Conservation (phyloP, 106 monocot species). For the Allium fistulosum region DNA sequence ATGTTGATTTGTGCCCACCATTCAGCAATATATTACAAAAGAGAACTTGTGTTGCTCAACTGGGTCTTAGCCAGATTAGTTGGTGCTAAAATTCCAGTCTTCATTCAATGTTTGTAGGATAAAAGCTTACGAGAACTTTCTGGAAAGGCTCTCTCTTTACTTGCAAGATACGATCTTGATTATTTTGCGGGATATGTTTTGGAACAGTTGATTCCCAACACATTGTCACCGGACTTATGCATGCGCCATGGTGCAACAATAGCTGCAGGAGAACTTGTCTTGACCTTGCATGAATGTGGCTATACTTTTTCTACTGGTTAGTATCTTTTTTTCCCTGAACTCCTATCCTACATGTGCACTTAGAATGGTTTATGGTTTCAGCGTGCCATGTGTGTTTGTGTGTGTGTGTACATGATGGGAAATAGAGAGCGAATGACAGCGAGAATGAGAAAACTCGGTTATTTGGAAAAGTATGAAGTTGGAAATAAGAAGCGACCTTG, state of each 20-base stretch:
- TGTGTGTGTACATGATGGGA: too few relatives aligned
- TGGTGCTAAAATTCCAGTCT: background rate
- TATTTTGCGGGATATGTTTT: conserved; percentile 71
- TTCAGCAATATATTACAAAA: background rate
- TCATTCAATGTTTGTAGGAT: conserved; percentile 36
- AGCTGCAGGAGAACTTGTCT: conserved; percentile 76
- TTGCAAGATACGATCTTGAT: conserved; percentile 74
- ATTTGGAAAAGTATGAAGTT: too few relatives aligned
- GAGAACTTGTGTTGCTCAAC: background rate
- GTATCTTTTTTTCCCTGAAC: conserved; percentile 8
- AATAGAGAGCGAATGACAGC: too few relatives aligned
- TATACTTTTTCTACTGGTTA: conserved; percentile 58
- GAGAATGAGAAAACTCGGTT: too few relatives aligned
- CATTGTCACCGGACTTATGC: conserved; percentile 82
- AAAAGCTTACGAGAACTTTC: conserved; percentile 79
- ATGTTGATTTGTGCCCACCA: background rate
- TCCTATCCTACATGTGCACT: background rate
- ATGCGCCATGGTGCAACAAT: conserved; percentile 98
- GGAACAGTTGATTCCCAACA: conserved; percentile 61
- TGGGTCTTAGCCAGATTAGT: background rate
- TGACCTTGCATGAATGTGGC: conserved; percentile 59
- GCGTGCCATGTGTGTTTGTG: too few relatives aligned
- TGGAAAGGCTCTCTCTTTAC: conserved; percentile 75
- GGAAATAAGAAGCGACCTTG: too few relatives aligned
- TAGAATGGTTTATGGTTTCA: background rate